Conservation (phyloP, 2,329 filamentous ascomycete species). For the Pseudogymnoascus sp. region DNA sequence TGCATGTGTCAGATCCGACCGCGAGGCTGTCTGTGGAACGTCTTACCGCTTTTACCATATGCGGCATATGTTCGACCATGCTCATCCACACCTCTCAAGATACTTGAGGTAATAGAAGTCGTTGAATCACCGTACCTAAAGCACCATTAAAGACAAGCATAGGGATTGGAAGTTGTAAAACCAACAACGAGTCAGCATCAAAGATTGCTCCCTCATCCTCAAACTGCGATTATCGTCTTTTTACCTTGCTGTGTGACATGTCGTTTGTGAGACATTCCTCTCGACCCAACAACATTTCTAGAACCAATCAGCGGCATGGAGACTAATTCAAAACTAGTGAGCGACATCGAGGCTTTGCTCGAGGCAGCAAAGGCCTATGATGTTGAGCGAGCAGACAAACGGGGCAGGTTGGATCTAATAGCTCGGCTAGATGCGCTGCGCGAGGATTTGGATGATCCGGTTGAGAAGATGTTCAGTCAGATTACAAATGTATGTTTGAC, state of each 20-base stretch:
- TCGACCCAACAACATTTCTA: not conserved
- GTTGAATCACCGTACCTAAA: not conserved
- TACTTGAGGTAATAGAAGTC: slow-evolving; percentile 16
- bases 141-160: not conserved
- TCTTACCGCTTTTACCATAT: slow-evolving; percentile 20
- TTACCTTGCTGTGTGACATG: not conserved
- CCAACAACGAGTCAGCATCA: not conserved
- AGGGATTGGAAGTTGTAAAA: not conserved
- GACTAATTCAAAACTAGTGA: slow-evolving; percentile 12
- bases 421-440: slow-evolving; percentile 17
- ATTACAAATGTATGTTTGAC: slow-evolving; percentile 21
- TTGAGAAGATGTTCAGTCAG: slow-evolving; percentile 25
- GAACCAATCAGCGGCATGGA: slow-evolving; percentile 13
- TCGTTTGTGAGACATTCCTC: not conserved
- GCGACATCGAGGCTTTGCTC: slow-evolving; percentile 16
- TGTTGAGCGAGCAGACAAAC: slow-evolving; percentile 14
- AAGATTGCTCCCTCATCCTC: not conserved
- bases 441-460: slow-evolving; percentile 22
- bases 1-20: slow-evolving; percentile 12
- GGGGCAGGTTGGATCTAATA: slow-evolving; percentile 13
- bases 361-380: slow-evolving; percentile 15
- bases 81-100: slow-evolving; percentile 19
- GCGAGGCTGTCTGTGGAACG: not conserved
- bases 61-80: slow-evolving; percentile 24
- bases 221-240: not conserved